Percentiles rank a stretch among this genome's conserved stretches.
Conservation (phyloP, 202 grass and related monocot species). For the Digitaria exilis region DNA sequence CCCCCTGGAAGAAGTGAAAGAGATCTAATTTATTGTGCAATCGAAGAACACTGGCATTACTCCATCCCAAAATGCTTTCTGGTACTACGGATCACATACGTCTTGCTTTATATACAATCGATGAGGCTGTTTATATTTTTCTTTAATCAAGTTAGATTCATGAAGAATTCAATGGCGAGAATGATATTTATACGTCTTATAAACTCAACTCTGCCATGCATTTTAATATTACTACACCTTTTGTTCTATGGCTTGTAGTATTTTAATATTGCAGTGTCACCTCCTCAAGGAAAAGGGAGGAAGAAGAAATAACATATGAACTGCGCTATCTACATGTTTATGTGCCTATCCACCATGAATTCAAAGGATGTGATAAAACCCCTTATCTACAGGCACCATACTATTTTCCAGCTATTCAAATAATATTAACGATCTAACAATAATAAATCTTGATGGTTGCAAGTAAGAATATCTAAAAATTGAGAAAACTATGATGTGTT, state of each 20-base stretch:
- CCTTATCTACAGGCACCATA: too few species aligned
- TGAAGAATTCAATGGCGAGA: not conserved
- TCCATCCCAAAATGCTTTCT: not conserved
- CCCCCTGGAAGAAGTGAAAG: not conserved
- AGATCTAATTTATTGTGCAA: not conserved
- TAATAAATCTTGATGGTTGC: too few species aligned
- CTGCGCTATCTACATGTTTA: not conserved
- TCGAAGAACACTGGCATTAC: not conserved
- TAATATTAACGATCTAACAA: not conserved
- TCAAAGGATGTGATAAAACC: not conserved
- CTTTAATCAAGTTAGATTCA: not conserved
- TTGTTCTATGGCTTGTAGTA: not conserved
- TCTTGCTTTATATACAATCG: not conserved
- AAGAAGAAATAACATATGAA: not conserved
- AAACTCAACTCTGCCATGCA: not conserved
- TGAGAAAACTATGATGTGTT: not conserved
- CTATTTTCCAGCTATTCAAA: not conserved
- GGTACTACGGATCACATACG: not conserved
- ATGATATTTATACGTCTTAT: not conserved
- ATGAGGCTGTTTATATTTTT: not conserved
- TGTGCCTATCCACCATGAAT: not conserved
- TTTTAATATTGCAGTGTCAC: too few species aligned
- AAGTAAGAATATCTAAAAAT: not conserved
- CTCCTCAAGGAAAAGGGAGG: not conserved
- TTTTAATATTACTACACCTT: not conserved